A percentile compares a stretch with the other conserved stretches of the same genome.
Conservation (phyloP, 352 stramenopile species). For the Ophiocytium majus region DNA sequence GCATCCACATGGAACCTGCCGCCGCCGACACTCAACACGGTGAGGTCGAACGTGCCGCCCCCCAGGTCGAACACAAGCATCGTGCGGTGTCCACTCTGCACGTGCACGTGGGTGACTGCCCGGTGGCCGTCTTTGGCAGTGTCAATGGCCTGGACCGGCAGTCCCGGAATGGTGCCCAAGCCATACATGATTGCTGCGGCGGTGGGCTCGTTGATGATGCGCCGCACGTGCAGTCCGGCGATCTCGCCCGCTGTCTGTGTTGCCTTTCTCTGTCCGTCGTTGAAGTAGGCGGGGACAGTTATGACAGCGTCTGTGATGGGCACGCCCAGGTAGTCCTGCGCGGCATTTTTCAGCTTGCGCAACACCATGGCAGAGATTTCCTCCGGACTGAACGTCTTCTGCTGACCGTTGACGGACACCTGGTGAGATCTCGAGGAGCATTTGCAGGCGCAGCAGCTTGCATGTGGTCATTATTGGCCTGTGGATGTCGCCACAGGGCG, state of each 20-base stretch:
- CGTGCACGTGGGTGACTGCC: too few species aligned
- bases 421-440: too few species aligned
- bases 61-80: too few species aligned
- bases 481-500: too few species aligned
- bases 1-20: conserved; percentile 89
- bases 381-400: conserved; percentile 67
- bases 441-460: too few species aligned
- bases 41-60: conserved; percentile 93
- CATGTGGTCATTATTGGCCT: too few species aligned
- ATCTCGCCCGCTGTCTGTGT: conserved; percentile 72
- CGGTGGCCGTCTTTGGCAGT: too few species aligned
- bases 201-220: conserved; percentile 91
- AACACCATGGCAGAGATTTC: conserved; percentile 62
- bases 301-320: conserved; percentile 83
- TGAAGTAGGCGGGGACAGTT: conserved; percentile 92
- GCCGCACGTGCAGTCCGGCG: conserved; percentile 86
- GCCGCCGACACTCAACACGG: conserved; percentile 90
- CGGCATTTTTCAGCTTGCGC: conserved; percentile 53
- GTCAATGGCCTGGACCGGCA: too few species aligned
- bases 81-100: conserved; percentile 81
- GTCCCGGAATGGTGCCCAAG: conserved; percentile 94
- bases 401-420: conserved; percentile 26
- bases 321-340: conserved; percentile 68
- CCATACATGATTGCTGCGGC: conserved; percentile 96
- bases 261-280: conserved; percentile 82